phyloP scores from a whole-genome alignment of 108 stramenopile genomes.

The Poteriospumella lacustris region DNA sequence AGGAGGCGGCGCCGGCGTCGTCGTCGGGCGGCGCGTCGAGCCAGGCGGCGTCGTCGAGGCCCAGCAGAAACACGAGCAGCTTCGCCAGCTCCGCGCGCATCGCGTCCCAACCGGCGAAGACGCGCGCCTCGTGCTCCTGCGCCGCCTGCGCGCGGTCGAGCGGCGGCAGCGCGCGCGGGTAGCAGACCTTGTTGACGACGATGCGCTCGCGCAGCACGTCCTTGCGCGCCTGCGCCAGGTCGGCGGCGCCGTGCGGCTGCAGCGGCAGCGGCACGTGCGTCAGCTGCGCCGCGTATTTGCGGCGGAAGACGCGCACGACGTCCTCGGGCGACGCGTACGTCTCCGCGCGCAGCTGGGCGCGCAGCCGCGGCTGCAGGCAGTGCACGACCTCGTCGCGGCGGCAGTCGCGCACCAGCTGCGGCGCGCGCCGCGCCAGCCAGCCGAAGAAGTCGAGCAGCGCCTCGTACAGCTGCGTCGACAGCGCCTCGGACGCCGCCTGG shows the following conservation, averaged over 20 bases:
- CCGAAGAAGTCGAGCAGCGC: background rate
- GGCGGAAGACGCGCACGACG: background rate
- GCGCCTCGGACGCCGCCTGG: background rate
- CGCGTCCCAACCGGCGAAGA: background rate
- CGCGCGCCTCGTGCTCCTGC: background rate
- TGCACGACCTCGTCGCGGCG: background rate
- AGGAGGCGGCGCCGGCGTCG: too few relatives aligned
- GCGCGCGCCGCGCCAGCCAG: background rate
- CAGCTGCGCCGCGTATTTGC: background rate
- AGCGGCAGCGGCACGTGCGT: background rate
- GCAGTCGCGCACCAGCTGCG: background rate
- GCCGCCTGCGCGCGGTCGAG: background rate
- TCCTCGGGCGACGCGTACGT: background rate
- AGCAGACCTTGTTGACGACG: background rate
- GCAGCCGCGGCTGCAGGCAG: background rate
- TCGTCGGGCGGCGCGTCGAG: too few relatives aligned
- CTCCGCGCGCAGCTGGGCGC: background rate
- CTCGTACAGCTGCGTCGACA: background rate
- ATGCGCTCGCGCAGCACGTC: constrained; percentile 10
- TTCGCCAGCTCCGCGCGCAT: background rate
- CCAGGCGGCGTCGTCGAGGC: background rate
- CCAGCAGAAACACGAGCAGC: background rate
- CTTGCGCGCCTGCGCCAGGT: background rate
- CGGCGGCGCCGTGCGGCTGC: background rate
- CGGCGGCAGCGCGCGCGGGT: background rate